These are phyloP conservation scores for Letharia columbiana DNA, from an alignment of 495 filamentous ascomycete genomes.

Conservation along the genomic window DNA sequence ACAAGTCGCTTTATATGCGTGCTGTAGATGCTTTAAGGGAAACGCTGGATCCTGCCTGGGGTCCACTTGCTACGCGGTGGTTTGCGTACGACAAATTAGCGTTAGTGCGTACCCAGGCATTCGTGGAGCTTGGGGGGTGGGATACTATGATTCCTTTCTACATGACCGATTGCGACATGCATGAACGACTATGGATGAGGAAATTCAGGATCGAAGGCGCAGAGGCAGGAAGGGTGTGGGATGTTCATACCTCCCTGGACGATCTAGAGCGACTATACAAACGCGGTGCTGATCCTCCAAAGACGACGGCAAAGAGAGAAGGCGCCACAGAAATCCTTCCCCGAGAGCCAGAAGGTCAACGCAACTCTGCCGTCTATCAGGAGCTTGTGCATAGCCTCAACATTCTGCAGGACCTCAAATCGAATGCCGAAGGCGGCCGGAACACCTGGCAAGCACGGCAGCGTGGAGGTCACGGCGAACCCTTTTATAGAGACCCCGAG, in stretches of 20 bases:
- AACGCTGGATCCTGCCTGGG: constrained; percentile 20
- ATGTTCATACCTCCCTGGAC: constrained; percentile 35
- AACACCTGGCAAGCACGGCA: constrained; percentile 55
- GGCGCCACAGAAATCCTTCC: neutral
- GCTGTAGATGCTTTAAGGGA: constrained; percentile 36
- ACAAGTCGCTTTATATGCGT: constrained; percentile 44
- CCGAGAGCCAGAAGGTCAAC: neutral
- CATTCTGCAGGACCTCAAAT: constrained; percentile 36
- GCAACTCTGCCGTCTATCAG: constrained; percentile 24
- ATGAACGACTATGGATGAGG: constrained; percentile 43
- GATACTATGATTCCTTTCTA: constrained; percentile 56
- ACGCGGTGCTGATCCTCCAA: neutral
- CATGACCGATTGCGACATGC: constrained; percentile 52
- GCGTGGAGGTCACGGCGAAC: constrained; percentile 51
- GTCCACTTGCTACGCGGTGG: constrained; percentile 39
- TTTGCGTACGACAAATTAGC: constrained; percentile 53
- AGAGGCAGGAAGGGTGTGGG: constrained; percentile 43
- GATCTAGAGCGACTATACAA: constrained; percentile 21
- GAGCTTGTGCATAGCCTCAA: constrained; percentile 32
- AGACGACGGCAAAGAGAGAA: neutral
- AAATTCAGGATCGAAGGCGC: constrained; percentile 40
- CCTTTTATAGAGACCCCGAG: constrained; percentile 46
- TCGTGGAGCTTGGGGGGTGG: constrained; percentile 49
- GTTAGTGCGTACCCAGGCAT: constrained; percentile 46
- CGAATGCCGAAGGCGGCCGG: constrained; percentile 29